Base-by-base conservation (phyloP, 2,329 filamentous ascomycete species). In the Cercospora zeina region DNA sequence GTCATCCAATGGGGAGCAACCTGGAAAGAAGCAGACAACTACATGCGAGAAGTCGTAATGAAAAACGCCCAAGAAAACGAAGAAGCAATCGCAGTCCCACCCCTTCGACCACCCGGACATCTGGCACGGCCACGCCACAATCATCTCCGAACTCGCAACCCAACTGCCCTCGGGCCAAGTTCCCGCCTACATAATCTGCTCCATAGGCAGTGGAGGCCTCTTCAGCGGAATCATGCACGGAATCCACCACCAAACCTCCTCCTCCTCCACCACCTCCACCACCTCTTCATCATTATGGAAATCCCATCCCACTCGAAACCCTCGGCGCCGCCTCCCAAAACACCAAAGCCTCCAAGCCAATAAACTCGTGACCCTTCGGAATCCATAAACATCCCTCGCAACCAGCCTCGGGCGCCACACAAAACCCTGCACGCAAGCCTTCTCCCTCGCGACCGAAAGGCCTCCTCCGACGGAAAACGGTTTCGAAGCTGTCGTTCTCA, bases 191-290 rank as follows among this genome's bases (percentile, higher is more conserved):
- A 80, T 96, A 11, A 83, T 95, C 49, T 93, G 89, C 76, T 88
- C 83, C 62, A 89, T 93, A 37, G 91, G 91, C 6, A 91, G 91
- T 9, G 91, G 91, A 14, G 91, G 91, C 0, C 77, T 96, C 21
- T 82, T 96, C 57, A 89, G 88, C 70, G 91, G 91, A 4, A 77
- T 96, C 60, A 85, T 90, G 76, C 80, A 87, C 72, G 90, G 89
- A 9, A 79, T 93, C 24, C 82, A 87, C 70, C 75, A 78, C 6
- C 69, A 68, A 19, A 27, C 24, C 3, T 27, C 24, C 24, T 27
- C 24, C 24, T 27, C 24, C 24, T 6, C 24, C n/a, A 27, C 24
- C 3, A 3, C 24, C 24, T 27, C 24, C 24, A 3, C 24, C 24
- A 3, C 24, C 24, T 27, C 24, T 6, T 27, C 24, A 27, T 27